phyloP scores from a whole-genome alignment of 164 flowering plant genomes.

The Buxus sempervirens region DNA sequence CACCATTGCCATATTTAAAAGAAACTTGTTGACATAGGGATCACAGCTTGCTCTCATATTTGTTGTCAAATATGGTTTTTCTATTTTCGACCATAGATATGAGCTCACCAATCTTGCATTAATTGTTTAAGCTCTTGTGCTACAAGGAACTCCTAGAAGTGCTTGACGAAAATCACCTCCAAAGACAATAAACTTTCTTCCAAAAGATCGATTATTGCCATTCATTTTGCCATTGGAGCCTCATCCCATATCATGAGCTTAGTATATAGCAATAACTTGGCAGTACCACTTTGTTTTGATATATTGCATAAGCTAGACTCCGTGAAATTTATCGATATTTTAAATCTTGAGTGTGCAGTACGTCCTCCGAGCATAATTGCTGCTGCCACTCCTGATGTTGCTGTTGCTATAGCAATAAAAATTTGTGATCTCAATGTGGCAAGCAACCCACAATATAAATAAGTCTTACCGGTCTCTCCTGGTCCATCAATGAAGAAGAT shows the following conservation, averaged over 20 bases:
- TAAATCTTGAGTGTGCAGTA: constrained; percentile 29
- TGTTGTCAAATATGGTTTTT: background rate
- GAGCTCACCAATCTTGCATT: constrained; percentile 8
- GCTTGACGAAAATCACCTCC: constrained; percentile 8
- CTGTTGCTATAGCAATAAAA: constrained; percentile 9
- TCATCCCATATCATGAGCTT: constrained; percentile 14
- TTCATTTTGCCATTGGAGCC: constrained; percentile 3
- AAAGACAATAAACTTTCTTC: constrained; percentile 11
- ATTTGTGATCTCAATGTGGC: constrained; percentile 6
- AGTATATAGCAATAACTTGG: background rate
- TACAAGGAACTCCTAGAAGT: background rate
- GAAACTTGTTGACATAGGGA: background rate
- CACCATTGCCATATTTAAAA: constrained; percentile 9
- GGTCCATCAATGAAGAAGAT: constrained; percentile 25
- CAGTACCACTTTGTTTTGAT: constrained; percentile 1
- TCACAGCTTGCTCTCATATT: constrained; percentile 12
- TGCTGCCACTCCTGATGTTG: constrained; percentile 16
- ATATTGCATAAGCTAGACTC: background rate
- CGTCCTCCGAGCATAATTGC: constrained; percentile 16
- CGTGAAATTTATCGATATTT: constrained; percentile 4
- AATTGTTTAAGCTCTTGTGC: constrained; percentile 2
- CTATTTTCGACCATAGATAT: constrained; percentile 7
- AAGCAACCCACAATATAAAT: constrained; percentile 10
- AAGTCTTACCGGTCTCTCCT: constrained; percentile 19
- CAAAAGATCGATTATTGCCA: background rate